A percentile compares a stretch with the other conserved stretches of the same genome.
phyloP scores from a whole-genome alignment of 768 basidiomycete species.

The Tricholoma sp. region DNA sequence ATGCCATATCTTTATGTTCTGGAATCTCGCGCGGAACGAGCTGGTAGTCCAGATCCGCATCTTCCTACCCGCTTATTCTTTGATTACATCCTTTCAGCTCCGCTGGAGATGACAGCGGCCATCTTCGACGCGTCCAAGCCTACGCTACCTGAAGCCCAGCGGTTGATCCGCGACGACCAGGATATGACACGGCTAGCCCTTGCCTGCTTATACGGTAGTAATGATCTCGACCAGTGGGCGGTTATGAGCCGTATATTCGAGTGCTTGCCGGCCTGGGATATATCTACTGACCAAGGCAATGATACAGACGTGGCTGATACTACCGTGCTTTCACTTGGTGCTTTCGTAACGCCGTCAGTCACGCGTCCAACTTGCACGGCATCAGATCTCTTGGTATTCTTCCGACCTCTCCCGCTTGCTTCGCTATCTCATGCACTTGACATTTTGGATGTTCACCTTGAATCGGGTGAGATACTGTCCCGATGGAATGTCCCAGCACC shows the following conservation, averaged over 20 bases:
- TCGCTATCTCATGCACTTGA: slow-evolving; percentile 83
- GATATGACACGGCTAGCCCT: slow-evolving; percentile 85
- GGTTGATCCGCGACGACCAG: slow-evolving; percentile 77
- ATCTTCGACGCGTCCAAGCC: slow-evolving; percentile 93
- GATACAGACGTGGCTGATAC: slow-evolving; percentile 77
- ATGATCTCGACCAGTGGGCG: slow-evolving; percentile 66
- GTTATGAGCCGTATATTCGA: slow-evolving; percentile 93
- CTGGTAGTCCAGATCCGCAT: slow-evolving; percentile 61
- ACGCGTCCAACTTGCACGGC: slow-evolving; percentile 51
- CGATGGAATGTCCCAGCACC: slow-evolving; percentile 84
- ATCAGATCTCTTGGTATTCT: slow-evolving; percentile 74
- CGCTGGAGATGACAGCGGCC: slow-evolving; percentile 63
- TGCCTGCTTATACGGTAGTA: slow-evolving; percentile 82
- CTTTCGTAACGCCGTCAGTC: slow-evolving; percentile 74
- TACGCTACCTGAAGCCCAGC: slow-evolving; percentile 62
- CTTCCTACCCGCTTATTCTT: slow-evolving; percentile 64
- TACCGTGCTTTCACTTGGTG: slow-evolving; percentile 74
- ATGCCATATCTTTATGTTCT: slow-evolving; percentile 92
- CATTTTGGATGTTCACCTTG: slow-evolving; percentile 89
- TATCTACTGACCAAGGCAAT: slow-evolving; percentile 47
- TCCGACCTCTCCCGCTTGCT: slow-evolving; percentile 68
- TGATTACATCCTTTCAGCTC: slow-evolving; percentile 65
- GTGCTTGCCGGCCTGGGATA: slow-evolving; percentile 90
- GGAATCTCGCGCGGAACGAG: slow-evolving; percentile 81
- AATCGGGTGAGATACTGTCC: slow-evolving; percentile 87